Evolutionary conservation across 129 eudicot genomes (phyloP).

Genomic region (Solidago caesia): DNA sequence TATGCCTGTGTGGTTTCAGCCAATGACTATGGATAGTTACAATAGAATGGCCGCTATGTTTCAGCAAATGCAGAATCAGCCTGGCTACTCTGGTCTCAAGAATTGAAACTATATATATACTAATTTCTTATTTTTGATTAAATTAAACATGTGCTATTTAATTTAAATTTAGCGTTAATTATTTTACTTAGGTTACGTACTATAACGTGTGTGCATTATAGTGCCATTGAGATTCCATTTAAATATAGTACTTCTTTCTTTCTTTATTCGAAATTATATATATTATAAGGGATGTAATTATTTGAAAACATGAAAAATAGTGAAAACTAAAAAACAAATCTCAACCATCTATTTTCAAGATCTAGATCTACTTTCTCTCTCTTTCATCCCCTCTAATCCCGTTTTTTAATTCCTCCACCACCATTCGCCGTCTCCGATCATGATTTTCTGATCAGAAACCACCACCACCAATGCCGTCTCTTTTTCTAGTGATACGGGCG

Average conservation of each 20-base stretch:
- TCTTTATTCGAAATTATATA: no score
- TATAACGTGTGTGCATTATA: background rate
- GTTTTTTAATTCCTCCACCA: no score
- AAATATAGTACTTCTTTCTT: background rate
- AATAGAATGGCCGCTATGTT: constrained; percentile 68
- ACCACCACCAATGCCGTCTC: no score
- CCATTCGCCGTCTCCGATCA: no score
- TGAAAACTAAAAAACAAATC: no score
- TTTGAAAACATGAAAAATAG: no score
- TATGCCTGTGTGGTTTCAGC: constrained; percentile 43
- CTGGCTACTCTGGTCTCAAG: constrained; percentile 22
- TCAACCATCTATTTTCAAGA: no score
- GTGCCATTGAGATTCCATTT: background rate
- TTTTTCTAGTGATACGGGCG: no score
- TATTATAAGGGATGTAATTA: no score
- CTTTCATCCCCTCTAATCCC: no score
- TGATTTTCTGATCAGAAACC: no score
- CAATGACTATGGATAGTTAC: constrained; percentile 77
- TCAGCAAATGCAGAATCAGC: constrained; percentile 62
- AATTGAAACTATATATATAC: background rate
- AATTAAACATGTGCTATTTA: background rate
- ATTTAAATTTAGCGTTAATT: background rate
- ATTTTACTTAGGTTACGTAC: background rate
- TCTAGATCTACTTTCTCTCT: no score
- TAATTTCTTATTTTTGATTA: background rate